Evolutionary conservation across 1,284 basidiomycete species (phyloP), one percentile per base, ranked within the genome.

Genomic region (Sanghuangporus baumii): DNA sequence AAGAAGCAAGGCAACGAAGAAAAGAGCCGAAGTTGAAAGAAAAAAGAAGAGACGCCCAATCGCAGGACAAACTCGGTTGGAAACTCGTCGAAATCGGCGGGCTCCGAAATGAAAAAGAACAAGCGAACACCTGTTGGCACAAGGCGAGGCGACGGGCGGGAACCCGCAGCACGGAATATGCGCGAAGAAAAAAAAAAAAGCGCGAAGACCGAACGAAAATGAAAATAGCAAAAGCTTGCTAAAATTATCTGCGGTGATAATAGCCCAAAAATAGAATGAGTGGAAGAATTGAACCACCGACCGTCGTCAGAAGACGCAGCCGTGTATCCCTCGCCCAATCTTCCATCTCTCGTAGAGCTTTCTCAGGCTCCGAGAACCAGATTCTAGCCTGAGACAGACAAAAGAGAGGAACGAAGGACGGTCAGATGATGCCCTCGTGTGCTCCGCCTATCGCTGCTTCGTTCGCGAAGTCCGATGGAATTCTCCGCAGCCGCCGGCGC

Each of bases 181-280:
- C 43, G 6, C 11, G 12, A 41, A n/a, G n/a, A 7, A 41, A n/a
- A 11, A 12, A 41, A 41, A 12, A 46, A 46, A 20, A 46, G 43
- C 43, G 20, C 43, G 11, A 18, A 23, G 6, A 11, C 55, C 18
- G 34, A 36, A 12, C 4, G 54, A 11, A 16, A 16, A 36, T 11
- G 18, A 50, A 26, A 50, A 50, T n/a, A 50, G 47, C 6, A 26
- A 34, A 26, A 9, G 50, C 14, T 3, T 23, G 18, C 20, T 23
- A 51, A 51, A 14, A 51, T 26, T 51, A 51, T 23, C 9, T 11
- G 43, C 43, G 43, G 43, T 1, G 43, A 7, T 5, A 14, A 26
- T 6, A 51, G 11, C 4, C 18, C 52, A 26, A 52, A 66, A 61
- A 65, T 61, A 66, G 20, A 7, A 26, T 48, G 48, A 38, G 52